Evolutionary conservation across 441 rosid species (phyloP).

Genomic region (Syzygium malaccense): DNA sequence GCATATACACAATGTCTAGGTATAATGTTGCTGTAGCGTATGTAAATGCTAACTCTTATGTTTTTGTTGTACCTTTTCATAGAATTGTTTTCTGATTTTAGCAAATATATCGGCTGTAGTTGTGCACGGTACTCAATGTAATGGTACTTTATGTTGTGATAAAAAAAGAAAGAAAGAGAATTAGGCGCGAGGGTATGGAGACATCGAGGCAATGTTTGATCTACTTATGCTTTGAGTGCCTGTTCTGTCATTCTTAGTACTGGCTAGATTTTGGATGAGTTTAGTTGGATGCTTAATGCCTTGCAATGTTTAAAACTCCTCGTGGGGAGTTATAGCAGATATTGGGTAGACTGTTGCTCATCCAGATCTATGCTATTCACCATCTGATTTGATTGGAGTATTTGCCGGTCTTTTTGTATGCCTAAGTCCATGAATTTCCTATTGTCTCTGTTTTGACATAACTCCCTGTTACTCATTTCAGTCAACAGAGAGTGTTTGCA

Average conservation of each 20-base stretch:
- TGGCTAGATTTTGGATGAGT: background rate
- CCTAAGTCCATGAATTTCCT: background rate
- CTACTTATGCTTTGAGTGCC: background rate
- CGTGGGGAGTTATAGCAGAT: background rate
- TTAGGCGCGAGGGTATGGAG: background rate
- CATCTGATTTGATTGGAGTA: background rate
- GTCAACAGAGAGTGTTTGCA: conserved; percentile 86
- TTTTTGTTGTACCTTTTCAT: background rate
- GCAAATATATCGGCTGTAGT: background rate
- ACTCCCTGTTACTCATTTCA: conserved; percentile 41
- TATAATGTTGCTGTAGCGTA: background rate
- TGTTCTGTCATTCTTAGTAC: background rate
- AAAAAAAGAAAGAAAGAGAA: background rate
- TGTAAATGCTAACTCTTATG: background rate
- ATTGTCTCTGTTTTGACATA: conserved; percentile 18
- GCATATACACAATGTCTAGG: background rate
- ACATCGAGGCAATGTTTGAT: background rate
- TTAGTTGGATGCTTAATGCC: background rate
- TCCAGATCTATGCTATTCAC: background rate
- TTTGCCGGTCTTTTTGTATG: background rate
- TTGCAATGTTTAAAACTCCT: background rate
- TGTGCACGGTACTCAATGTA: background rate
- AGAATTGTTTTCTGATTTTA: background rate
- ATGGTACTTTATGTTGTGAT: background rate
- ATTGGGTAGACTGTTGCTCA: background rate